phyloP scores from a whole-genome alignment of 1,284 basidiomycete genomes.

The Hypsizygus ulmarius region DNA sequence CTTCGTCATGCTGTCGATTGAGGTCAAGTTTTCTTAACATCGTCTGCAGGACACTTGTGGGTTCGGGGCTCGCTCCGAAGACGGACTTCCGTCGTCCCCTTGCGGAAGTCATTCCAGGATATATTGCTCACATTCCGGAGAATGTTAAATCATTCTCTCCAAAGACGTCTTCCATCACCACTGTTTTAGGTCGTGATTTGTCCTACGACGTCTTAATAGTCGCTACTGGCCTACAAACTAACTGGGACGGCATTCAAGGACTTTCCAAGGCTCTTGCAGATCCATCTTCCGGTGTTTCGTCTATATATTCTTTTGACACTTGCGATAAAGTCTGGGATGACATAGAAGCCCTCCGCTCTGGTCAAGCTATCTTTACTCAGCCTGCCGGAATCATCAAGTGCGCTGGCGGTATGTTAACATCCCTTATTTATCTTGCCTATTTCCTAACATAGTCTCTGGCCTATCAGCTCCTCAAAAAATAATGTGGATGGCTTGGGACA shows the following conservation, averaged over 20 bases:
- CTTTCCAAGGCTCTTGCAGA: slow-evolving; percentile 77
- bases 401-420: slow-evolving; percentile 69
- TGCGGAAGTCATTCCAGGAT: slow-evolving; percentile 65
- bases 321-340: slow-evolving; percentile 87
- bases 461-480: slow-evolving; percentile 83
- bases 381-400: slow-evolving; percentile 95
- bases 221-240: slow-evolving; percentile 85
- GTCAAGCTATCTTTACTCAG: slow-evolving; percentile 93
- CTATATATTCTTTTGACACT: slow-evolving; percentile 90
- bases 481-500: slow-evolving; percentile 93
- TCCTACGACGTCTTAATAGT: slow-evolving; percentile 89
- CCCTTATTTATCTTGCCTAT: background rate
- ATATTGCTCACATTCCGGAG: slow-evolving; percentile 75
- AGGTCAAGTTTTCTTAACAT: slow-evolving; percentile 2
- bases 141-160: slow-evolving; percentile 80
- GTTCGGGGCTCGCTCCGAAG: slow-evolving; percentile 78
- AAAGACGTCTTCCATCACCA: slow-evolving; percentile 69
- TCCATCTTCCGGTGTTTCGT: slow-evolving; percentile 79
- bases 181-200: slow-evolving; percentile 67
- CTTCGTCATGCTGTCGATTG: background rate
- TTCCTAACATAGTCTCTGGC: slow-evolving; percentile 1
- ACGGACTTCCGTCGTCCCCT: slow-evolving; percentile 68
- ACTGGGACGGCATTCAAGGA: slow-evolving; percentile 79
- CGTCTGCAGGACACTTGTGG: slow-evolving; percentile 81
- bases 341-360: slow-evolving; percentile 72